Conservation (phyloP, 306 rosid genomes). For the Cotoneaster glaucophyllus region DNA sequence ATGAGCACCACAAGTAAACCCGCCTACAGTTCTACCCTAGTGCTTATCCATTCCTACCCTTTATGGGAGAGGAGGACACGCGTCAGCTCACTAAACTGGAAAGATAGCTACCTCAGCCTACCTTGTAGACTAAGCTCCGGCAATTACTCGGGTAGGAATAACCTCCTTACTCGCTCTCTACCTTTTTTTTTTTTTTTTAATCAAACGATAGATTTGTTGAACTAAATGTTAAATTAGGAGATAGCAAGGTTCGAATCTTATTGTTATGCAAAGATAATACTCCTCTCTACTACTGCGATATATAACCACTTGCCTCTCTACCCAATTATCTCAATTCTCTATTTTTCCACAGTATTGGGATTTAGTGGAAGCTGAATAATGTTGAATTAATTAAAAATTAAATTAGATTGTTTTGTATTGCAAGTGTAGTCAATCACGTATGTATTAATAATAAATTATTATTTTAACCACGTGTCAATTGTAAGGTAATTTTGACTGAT, state of each 20-base stretch:
- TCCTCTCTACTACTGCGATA: rapidly evolving
- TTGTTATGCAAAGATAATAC: rapidly evolving
- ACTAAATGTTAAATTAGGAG: rapidly evolving
- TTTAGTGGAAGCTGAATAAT: neutral
- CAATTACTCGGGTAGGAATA: neutral
- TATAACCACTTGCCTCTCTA: no score
- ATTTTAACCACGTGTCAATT: neutral
- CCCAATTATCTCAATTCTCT: neutral
- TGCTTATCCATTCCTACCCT: slow-evolving; percentile 45
- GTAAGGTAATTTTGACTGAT: neutral
- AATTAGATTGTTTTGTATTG: neutral
- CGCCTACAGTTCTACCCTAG: neutral
- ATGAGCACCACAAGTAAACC: slow-evolving; percentile 30
- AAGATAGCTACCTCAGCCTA: slow-evolving; percentile 11
- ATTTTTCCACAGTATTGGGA: neutral
- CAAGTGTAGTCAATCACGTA: neutral
- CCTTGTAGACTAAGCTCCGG: neutral
- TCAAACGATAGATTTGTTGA: no score
- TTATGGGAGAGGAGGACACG: slow-evolving; percentile 45
- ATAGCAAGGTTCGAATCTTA: rapidly evolving
- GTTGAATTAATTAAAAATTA: neutral
- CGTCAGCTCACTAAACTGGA: slow-evolving; percentile 30
- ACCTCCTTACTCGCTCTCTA: neutral
- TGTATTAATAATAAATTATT: neutral
- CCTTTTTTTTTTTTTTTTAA: neutral